A percentile compares a stretch with the other conserved stretches of the same genome.
Conservation (phyloP, 75 land plant genomes). For the Pinus tabuliformis region DNA sequence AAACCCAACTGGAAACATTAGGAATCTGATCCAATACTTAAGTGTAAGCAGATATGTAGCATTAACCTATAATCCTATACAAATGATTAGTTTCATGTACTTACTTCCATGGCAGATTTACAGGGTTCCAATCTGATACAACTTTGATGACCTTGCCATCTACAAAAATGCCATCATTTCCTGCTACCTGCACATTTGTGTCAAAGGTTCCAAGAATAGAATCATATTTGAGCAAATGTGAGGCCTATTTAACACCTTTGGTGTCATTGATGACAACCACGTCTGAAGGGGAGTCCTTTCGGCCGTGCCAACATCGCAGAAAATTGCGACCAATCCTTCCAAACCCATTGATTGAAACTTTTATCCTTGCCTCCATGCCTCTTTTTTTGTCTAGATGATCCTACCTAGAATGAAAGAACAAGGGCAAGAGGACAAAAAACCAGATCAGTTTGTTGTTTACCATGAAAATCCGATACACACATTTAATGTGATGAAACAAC, state of each 20-base stretch:
- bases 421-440: background rate
- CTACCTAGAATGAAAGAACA: slow-evolving; percentile 15
- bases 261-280: slow-evolving; percentile 97
- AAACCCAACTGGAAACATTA: background rate
- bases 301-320: slow-evolving; percentile 96
- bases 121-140: slow-evolving; percentile 88
- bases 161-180: slow-evolving; percentile 73
- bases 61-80: background rate
- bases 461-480: background rate
- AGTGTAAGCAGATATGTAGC: background rate
- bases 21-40: background rate
- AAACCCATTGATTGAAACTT: slow-evolving; percentile 97
- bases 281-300: slow-evolving; percentile 94
- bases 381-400: slow-evolving; percentile 38
- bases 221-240: slow-evolving; percentile 97
- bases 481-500: background rate
- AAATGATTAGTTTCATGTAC: background rate
- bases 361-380: slow-evolving; percentile 83
- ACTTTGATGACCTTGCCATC: slow-evolving; percentile 95
- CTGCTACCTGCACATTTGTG: slow-evolving; percentile 83
- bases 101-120: slow-evolving; percentile 92
- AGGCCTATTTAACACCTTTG: slow-evolving; percentile 98
- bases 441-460: background rate
- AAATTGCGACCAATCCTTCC: slow-evolving; percentile 98
- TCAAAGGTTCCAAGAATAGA: slow-evolving; percentile 97